A percentile compares a stretch with the other conserved stretches of the same genome.
Conservation (phyloP, 805 yeast species). For the Ogataea methylovora region DNA sequence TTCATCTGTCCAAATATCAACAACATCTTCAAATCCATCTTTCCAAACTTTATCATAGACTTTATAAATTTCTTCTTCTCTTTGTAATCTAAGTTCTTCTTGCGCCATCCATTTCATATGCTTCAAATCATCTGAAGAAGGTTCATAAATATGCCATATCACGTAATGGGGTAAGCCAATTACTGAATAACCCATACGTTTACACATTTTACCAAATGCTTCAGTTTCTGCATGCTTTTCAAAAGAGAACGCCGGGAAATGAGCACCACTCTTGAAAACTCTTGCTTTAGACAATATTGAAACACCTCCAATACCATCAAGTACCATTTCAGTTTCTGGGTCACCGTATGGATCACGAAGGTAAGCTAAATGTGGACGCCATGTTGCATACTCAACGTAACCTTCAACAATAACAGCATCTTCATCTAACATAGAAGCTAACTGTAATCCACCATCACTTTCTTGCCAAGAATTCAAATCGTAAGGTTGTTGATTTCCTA, state of each 20-base stretch:
- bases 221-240: conserved; percentile 97
- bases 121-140: conserved; percentile 81
- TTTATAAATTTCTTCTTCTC: conserved; percentile 54
- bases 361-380: conserved; percentile 96
- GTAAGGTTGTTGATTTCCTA: conserved; percentile 78
- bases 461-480: conserved; percentile 85
- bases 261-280: conserved; percentile 83
- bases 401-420: conserved; percentile 98
- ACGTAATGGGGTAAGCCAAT: conserved; percentile 92
- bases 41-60: conserved; percentile 69
- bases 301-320: conserved; percentile 98
- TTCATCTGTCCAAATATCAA: conserved; percentile 66
- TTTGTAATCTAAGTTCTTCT: conserved; percentile 60
- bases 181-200: conserved; percentile 80
- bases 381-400: conserved; percentile 92
- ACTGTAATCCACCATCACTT: conserved; percentile 70
- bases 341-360: conserved; percentile 93
- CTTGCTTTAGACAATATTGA: conserved; percentile 82
- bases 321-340: conserved; percentile 84
- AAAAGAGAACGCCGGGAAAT: conserved; percentile 95
- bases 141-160: conserved; percentile 96
- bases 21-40: conserved; percentile 71
- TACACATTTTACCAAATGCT: conserved; percentile 87
- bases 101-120: conserved; percentile 85
- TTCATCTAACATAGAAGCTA: conserved; percentile 74